Percentiles rank a stretch among this genome's conserved stretches.
Conservation (phyloP, 371 early-diverging fungal genomes). For the Apophysomyces variabilis region DNA sequence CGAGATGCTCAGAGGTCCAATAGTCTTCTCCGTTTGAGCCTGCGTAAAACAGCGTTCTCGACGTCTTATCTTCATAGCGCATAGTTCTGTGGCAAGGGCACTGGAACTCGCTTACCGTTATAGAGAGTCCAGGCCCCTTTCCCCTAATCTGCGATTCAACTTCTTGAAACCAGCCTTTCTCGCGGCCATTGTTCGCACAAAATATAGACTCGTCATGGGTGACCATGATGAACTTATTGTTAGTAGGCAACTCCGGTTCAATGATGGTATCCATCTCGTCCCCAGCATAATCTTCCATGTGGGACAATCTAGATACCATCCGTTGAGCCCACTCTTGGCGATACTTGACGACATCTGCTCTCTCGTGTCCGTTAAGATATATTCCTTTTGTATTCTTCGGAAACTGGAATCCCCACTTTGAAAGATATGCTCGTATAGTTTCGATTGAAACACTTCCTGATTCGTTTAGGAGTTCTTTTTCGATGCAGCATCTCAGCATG, state of each 20-base stretch:
- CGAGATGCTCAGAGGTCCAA: background rate
- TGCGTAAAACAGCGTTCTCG: constrained; percentile 1
- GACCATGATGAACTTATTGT: constrained; percentile 9
- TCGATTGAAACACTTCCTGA: background rate
- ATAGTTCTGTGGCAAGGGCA: constrained; percentile 21
- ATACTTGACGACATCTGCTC: constrained; percentile 15
- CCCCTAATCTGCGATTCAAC: constrained; percentile 1
- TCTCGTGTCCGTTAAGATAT: constrained; percentile 17
- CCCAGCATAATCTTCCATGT: constrained; percentile 11
- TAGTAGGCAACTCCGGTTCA: background rate
- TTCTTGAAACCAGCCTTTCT: constrained; percentile 11
- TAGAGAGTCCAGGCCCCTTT: constrained; percentile 14
- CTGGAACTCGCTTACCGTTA: constrained; percentile 21
- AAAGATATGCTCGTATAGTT: constrained; percentile 8
- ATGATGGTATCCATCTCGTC: background rate
- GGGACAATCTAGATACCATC: constrained; percentile 1
- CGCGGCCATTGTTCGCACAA: constrained; percentile 19
- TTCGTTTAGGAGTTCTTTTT: background rate
- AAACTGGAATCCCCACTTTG: constrained; percentile 20
- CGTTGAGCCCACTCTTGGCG: constrained; percentile 13
- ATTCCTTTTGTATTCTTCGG: constrained; percentile 12
- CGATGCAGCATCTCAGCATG: background rate
- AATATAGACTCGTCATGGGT: constrained; percentile 21
- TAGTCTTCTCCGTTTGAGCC: constrained; percentile 11
- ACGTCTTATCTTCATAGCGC: constrained; percentile 7